Evolutionary conservation across 1,284 basidiomycete species (phyloP).

Genomic region (Ceratobasidium sp.): DNA sequence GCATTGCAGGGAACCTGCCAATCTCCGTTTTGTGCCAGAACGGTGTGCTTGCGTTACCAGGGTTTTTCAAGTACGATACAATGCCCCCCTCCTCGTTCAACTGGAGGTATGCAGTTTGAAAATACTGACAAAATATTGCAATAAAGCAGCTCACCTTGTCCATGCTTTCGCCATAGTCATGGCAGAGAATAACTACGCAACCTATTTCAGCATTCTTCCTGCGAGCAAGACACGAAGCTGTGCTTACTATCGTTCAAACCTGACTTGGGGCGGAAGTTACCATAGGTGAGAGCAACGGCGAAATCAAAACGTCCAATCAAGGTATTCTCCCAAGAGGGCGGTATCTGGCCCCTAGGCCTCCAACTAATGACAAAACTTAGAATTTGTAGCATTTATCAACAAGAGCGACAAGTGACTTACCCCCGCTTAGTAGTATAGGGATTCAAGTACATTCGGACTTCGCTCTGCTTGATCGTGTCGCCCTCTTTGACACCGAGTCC

Average conservation of each 20-base stretch:
- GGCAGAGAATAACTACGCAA: constrained; percentile 52
- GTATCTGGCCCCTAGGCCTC: no score
- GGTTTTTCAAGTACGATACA: constrained; percentile 52
- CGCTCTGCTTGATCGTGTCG: background rate
- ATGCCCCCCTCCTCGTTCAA: constrained; percentile 50
- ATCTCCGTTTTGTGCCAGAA: constrained; percentile 38
- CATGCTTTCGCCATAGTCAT: constrained; percentile 54
- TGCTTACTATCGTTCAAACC: constrained; percentile 53
- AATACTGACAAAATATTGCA: background rate
- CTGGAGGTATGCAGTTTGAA: background rate
- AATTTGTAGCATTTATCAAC: no score
- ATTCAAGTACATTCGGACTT: constrained; percentile 52
- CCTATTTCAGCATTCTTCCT: background rate
- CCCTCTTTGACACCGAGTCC: constrained; percentile 51
- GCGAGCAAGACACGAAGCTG: no score
- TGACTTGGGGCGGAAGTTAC: constrained; percentile 52
- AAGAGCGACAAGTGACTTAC: no score
- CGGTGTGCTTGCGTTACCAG: no score
- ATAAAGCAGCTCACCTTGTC: constrained; percentile 48
- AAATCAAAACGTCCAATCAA: no score
- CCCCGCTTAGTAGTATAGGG: no score
- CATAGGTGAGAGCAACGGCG: constrained; percentile 52
- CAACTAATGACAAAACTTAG: no score
- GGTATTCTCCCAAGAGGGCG: no score
- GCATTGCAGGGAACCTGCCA: constrained; percentile 52